Conservation (phyloP, 192 early-diverging fungal genomes). For the Coemansia sp. region DNA sequence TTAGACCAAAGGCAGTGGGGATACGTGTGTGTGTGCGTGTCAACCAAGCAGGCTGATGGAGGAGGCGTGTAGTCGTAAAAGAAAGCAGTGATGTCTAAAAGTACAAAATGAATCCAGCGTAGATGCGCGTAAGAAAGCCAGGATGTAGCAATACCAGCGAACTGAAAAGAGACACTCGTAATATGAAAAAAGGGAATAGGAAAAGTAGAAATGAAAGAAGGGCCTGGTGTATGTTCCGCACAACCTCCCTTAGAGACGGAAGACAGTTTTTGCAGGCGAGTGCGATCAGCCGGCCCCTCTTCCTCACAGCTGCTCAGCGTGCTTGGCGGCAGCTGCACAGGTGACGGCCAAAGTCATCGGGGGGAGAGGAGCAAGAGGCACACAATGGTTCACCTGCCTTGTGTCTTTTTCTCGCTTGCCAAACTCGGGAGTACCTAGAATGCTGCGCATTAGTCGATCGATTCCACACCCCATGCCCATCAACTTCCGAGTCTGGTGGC, state of each 20-base stretch:
- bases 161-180: not conserved
- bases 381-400: not conserved
- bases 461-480: not conserved
- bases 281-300: slow-evolving; percentile 5
- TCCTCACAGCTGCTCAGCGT: slow-evolving; percentile 2
- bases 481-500: not conserved
- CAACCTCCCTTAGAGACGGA: not conserved
- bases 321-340: slow-evolving; percentile 5
- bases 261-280: not conserved
- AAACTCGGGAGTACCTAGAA: slow-evolving; percentile 1
- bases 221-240: not conserved
- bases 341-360: not conserved
- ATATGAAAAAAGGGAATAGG: slow-evolving; percentile 3
- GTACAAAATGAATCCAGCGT: not conserved
- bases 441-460: slow-evolving; percentile 7
- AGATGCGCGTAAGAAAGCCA: not conserved
- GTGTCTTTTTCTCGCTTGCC: not conserved
- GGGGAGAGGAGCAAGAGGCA: not conserved
- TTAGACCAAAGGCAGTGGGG: not conserved
- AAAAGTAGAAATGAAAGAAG: not conserved
- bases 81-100: slow-evolving; percentile 6
- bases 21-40: not conserved
- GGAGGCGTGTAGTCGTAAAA: slow-evolving; percentile 1
- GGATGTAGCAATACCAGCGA: not conserved
- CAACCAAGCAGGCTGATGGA: not conserved